A percentile compares a stretch with the other conserved stretches of the same genome.
phyloP scores from a whole-genome alignment of 768 basidiomycete species.

The Russula sp. region DNA sequence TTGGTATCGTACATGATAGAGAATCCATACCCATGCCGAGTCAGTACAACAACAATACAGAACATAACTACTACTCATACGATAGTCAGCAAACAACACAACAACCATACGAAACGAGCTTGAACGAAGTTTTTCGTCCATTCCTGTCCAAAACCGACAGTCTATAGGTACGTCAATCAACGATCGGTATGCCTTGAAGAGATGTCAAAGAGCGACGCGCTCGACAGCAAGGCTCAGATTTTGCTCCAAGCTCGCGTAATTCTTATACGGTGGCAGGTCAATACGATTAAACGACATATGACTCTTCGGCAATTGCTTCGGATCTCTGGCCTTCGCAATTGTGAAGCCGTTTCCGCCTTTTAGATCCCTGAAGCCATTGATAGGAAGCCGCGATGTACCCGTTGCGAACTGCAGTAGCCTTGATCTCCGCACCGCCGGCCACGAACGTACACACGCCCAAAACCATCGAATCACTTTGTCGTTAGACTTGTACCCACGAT shows the following conservation, averaged over 20 bases:
- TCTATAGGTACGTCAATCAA: slow-evolving; percentile 43
- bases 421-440: slow-evolving; percentile 98
- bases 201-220: slow-evolving; percentile 44
- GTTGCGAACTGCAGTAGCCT: slow-evolving; percentile 95
- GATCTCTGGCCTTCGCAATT: slow-evolving; percentile 98
- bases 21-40: neutral
- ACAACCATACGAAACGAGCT: neutral
- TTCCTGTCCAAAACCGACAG: slow-evolving; percentile 92
- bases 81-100: slow-evolving; percentile 3
- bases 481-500: slow-evolving; percentile 91
- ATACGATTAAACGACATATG: slow-evolving; percentile 95
- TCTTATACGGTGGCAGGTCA: slow-evolving; percentile 94
- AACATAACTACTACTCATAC: neutral
- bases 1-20: too few species aligned
- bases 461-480: slow-evolving; percentile 99
- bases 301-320: slow-evolving; percentile 93
- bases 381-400: slow-evolving; percentile 95
- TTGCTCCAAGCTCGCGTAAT: slow-evolving; percentile 90
- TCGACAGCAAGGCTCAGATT: slow-evolving; percentile 93
- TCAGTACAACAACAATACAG: neutral
- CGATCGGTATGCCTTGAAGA: slow-evolving; percentile 38
- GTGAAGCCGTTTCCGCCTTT: slow-evolving; percentile 99
- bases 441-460: slow-evolving; percentile 97
- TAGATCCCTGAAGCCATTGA: slow-evolving; percentile 96
- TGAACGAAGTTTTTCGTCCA: slow-evolving; percentile 37